These are phyloP conservation scores for Xylaria hypoxylon DNA, from an alignment of 2,329 filamentous ascomycete genomes.

Conservation along the genomic window DNA sequence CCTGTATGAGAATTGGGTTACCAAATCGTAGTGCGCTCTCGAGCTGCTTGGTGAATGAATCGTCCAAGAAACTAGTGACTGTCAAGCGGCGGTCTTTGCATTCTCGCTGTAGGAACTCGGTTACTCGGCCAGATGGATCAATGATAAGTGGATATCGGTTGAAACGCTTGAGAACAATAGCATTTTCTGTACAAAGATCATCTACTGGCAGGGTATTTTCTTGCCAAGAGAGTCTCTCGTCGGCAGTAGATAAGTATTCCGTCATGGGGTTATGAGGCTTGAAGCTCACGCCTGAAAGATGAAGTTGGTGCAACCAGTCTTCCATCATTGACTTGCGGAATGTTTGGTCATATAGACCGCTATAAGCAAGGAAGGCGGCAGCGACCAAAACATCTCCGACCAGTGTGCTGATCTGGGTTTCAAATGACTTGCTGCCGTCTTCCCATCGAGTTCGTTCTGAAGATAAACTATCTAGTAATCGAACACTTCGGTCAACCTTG, in stretches of 20 bases:
- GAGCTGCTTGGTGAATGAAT: constrained; percentile 97
- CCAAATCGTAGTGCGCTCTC: constrained; percentile 97
- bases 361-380: constrained; percentile 97
- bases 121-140: constrained; percentile 93
- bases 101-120: constrained; percentile 94
- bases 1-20: constrained; percentile 98
- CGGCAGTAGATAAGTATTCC: constrained; percentile 95
- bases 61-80: constrained; percentile 97
- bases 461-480: constrained; percentile 91
- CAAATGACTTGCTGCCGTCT: constrained; percentile 96
- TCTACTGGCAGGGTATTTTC: constrained; percentile 93
- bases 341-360: constrained; percentile 96
- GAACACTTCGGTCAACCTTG: constrained; percentile 96
- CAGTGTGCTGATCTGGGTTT: constrained; percentile 95
- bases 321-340: constrained; percentile 98
- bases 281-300: constrained; percentile 90
- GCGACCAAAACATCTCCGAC: constrained; percentile 96
- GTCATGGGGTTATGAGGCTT: constrained; percentile 95
- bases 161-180: constrained; percentile 96
- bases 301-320: constrained; percentile 94
- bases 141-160: constrained; percentile 99
- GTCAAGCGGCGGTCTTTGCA: constrained; percentile 93
- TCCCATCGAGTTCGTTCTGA: constrained; percentile 96
- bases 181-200: constrained; percentile 98
- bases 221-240: constrained; percentile 95